Percentiles rank a stretch among this genome's conserved stretches.
phyloP scores from a whole-genome alignment of 2,329 filamentous ascomycete species.

The Colletotrichum liriopes region DNA sequence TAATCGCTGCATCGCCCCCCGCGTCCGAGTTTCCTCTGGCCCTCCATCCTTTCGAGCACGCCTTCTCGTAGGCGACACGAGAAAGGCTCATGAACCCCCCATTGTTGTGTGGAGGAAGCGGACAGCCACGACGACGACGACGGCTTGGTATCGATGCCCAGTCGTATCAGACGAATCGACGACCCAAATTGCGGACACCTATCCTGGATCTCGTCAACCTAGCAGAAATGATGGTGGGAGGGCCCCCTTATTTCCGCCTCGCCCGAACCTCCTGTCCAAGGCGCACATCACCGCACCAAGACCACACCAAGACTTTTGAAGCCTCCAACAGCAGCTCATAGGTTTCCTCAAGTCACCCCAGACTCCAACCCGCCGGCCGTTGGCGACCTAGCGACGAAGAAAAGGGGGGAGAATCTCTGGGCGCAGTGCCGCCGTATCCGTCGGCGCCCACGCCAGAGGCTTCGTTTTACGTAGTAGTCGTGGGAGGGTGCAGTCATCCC shows the following conservation, averaged over 20 bases:
- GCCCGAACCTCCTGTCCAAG: slow-evolving; percentile 9
- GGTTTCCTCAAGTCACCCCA: background rate
- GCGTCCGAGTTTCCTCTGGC: background rate
- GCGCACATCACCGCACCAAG: slow-evolving; percentile 21
- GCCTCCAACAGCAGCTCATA: slow-evolving; percentile 1
- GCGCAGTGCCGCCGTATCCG: slow-evolving; percentile 36
- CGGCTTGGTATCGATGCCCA: background rate
- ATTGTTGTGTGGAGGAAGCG: slow-evolving; percentile 8
- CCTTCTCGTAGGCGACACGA: background rate
- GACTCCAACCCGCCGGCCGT: slow-evolving; percentile 2
- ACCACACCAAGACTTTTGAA: slow-evolving; percentile 15
- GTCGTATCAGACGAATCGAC: background rate
- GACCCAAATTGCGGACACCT: background rate
- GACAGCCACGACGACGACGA: background rate
- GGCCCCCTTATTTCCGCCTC: slow-evolving; percentile 19
- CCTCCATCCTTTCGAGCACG: background rate
- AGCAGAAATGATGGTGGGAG: background rate
- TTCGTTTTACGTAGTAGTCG: background rate
- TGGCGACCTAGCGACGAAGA: background rate
- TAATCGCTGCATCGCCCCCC: slow-evolving; percentile 25
- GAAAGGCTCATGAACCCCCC: background rate
- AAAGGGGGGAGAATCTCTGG: slow-evolving; percentile 18
- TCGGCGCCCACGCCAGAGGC: background rate
- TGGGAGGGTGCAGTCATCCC: background rate
- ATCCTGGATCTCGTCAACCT: slow-evolving; percentile 2